Evolutionary conservation across 2,329 filamentous ascomycete genomes (phyloP).

Genomic region (Fusarium agapanthi): DNA sequence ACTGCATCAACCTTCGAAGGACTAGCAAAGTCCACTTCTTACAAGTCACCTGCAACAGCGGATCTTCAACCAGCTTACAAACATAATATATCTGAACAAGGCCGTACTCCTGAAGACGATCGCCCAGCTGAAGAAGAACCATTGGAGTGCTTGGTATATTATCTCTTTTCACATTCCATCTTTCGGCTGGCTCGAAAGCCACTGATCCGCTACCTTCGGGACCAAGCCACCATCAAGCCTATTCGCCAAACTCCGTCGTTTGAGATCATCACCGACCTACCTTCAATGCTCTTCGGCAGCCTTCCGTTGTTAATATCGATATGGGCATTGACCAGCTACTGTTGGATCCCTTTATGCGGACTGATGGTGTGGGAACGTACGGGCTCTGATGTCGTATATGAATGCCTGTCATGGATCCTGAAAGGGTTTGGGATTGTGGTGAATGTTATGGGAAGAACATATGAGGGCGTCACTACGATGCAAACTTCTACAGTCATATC

Average conservation of each 20-base stretch:
- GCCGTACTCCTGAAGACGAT: not conserved
- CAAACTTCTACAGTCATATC: not conserved
- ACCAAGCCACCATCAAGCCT: conserved; percentile 24
- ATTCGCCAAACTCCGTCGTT: conserved; percentile 15
- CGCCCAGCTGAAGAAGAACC: conserved; percentile 14
- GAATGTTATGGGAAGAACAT: not conserved
- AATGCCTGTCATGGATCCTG: conserved; percentile 4
- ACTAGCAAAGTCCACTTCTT: not conserved
- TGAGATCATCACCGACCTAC: conserved; percentile 23
- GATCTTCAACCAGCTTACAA: not conserved
- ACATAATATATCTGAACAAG: not conserved
- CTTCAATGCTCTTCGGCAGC: conserved; percentile 25
- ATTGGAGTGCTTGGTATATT: conserved; percentile 4
- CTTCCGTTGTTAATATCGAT: conserved; percentile 25
- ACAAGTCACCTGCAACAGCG: not conserved
- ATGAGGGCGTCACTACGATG: not conserved
- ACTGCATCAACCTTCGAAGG: not conserved
- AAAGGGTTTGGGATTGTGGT: not conserved
- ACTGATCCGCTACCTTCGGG: conserved; percentile 22
- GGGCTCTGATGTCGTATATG: conserved; percentile 24
- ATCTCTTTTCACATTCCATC: conserved; percentile 31
- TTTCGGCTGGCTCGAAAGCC: conserved; percentile 14
- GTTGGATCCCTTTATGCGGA: conserved; percentile 27
- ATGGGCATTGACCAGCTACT: conserved; percentile 31
- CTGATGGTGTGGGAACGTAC: conserved; percentile 32